Evolutionary conservation across 2,329 filamentous ascomycete species (phyloP), one percentile per base, ranked within the genome.

Genomic region (Aureobasidium mangrovei): DNA sequence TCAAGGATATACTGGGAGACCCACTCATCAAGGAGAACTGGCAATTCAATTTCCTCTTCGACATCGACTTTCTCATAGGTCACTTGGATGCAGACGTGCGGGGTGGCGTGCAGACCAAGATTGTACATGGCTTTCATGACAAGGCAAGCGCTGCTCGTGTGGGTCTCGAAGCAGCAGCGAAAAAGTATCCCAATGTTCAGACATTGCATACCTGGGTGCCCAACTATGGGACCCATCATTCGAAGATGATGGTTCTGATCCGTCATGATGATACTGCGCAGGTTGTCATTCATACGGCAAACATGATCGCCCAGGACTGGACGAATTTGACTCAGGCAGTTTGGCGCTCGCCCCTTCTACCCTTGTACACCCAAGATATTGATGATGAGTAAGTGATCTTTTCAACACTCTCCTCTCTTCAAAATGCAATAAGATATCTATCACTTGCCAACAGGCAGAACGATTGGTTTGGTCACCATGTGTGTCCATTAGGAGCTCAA

Each of bases 271-370:
- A 85, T 58, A 80, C 77, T 0, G 86, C 85, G 0, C 86, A 94
- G 69, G 73, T 95, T 4, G 70, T 94, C 54, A 90, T 95, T 31
- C 88, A 94, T 62, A 95, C 90, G 0, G 88, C 90, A 18, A 95
- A 95, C 62, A 89, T 95, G 85, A 91, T 95, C n/a, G 65, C 77
- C 3, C 82, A 84, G 54, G 90, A 95, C 67, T 95, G 90, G 90
- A 79, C 76, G 1, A 93, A 93, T 61, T 87, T 95, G 86, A 86
- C 84, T 0, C 89, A 95, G 66, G 88, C 82, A 1, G 79, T 87
- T 4, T 95, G 90, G 90, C 75, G 72, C 47, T 91, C 88, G 0
- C 88, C 88, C 0, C 65, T 80, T 1, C 78, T 95, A 1, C 83
- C 86, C 0, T 78, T 95, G 1, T 83, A 86, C 0, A 24, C 28